Evolutionary conservation across 2,329 filamentous ascomycete genomes (phyloP).

Genomic region (Aspergillus costaricaensis): DNA sequence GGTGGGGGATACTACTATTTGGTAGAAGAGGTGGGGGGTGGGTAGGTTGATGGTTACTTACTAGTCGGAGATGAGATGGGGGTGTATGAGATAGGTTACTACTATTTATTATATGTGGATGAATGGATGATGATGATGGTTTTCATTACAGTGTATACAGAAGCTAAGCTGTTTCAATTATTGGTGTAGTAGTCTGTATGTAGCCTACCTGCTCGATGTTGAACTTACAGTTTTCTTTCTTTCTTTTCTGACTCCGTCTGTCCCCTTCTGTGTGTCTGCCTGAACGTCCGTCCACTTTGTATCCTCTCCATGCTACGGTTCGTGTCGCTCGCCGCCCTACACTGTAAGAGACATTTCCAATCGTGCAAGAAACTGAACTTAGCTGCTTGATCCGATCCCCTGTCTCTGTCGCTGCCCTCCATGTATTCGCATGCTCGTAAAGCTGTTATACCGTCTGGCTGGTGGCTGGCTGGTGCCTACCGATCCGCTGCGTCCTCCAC

Average conservation of each 20-base stretch:
- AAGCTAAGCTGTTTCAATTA: too few relatives aligned
- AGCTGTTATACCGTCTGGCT: neutral
- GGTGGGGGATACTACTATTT: neutral
- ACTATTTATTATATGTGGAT: neutral
- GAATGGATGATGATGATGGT: neutral
- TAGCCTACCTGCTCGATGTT: too few relatives aligned
- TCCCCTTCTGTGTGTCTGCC: too few relatives aligned
- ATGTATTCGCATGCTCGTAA: neutral
- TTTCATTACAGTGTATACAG: too few relatives aligned
- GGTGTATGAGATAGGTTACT: neutral
- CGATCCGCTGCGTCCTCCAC: conserved; percentile 17
- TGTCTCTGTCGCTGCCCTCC: too few relatives aligned
- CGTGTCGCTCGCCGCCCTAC: neutral
- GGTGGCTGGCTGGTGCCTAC: too few relatives aligned
- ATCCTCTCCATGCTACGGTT: too few relatives aligned
- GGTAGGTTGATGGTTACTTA: neutral
- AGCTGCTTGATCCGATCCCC: neutral
- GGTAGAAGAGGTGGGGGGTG: neutral
- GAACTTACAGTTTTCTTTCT: too few relatives aligned
- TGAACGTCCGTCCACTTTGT: too few relatives aligned
- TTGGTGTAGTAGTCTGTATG: too few relatives aligned
- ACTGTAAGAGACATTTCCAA: neutral
- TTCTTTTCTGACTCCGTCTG: too few relatives aligned
- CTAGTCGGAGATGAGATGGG: too few relatives aligned
- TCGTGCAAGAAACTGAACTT: conserved; percentile 2